A percentile compares a stretch with the other conserved stretches of the same genome.
Evolutionary conservation across 306 rosid species (phyloP).

Genomic region (Alnus rubra): DNA sequence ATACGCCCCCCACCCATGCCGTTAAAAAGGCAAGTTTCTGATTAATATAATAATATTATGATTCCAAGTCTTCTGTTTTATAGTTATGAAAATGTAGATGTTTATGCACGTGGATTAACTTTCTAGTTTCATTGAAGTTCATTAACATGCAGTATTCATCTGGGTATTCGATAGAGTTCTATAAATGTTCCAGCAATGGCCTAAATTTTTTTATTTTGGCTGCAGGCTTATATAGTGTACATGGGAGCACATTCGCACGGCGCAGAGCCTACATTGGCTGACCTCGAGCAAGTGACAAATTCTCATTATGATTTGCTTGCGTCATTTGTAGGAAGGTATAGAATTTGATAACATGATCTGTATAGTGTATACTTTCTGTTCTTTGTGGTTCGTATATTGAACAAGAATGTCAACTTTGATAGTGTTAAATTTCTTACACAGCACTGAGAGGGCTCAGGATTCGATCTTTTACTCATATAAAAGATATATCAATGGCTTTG

Average conservation of each 20-base stretch:
- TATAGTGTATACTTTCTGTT: background rate
- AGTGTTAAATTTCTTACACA: slow-evolving; percentile 9
- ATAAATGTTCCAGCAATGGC: background rate
- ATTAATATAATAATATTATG: too few relatives aligned
- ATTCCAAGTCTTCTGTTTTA: background rate
- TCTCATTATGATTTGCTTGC: slow-evolving; percentile 55
- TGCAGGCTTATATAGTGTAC: slow-evolving; percentile 74
- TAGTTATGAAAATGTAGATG: background rate
- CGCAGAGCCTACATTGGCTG: slow-evolving; percentile 18
- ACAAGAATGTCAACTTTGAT: background rate
- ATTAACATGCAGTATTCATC: background rate
- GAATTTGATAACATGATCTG: background rate
- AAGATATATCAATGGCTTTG: slow-evolving; percentile 70
- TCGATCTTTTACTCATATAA: slow-evolving; percentile 68
- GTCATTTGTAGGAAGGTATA: slow-evolving; percentile 61
- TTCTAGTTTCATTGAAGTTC: background rate
- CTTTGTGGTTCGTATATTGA: background rate
- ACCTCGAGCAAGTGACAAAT: slow-evolving; percentile 30
- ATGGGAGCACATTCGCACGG: slow-evolving; percentile 56
- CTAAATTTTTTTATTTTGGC: background rate
- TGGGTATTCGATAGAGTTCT: background rate
- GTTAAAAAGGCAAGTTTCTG: slow-evolving; percentile 36
- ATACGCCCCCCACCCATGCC: slow-evolving; percentile 27
- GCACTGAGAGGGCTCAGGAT: slow-evolving; percentile 47
- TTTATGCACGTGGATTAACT: background rate